Percentiles rank a stretch among this genome's conserved stretches.
These are phyloP conservation scores for Astraeus odoratus DNA, from an alignment of 768 basidiomycete genomes.

Conservation along the genomic window DNA sequence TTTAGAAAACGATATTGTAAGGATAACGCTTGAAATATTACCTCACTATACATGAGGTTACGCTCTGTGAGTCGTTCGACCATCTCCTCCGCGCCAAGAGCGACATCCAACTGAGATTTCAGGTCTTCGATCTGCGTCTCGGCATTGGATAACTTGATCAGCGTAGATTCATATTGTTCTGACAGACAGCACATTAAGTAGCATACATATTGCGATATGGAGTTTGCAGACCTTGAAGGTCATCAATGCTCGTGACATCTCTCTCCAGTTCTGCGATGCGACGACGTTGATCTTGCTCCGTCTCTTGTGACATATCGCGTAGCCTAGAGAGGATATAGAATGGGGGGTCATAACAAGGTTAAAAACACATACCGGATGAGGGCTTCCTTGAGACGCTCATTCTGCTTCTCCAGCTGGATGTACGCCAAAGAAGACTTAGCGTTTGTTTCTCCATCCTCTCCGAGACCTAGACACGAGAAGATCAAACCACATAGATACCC, in stretches of 20 bases:
- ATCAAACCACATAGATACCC: slow-evolving; percentile 4
- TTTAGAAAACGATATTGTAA: background rate
- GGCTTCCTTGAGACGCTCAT: slow-evolving; percentile 92
- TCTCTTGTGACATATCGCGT: slow-evolving; percentile 83
- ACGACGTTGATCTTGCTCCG: slow-evolving; percentile 74
- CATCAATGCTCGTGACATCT: slow-evolving; percentile 70
- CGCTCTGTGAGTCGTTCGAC: slow-evolving; percentile 92
- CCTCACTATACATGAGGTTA: slow-evolving; percentile 88
- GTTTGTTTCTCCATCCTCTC: slow-evolving; percentile 25
- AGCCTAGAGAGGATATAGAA: slow-evolving; percentile 39
- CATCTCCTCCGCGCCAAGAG: slow-evolving; percentile 93
- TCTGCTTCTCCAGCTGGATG: slow-evolving; percentile 93
- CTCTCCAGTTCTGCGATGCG: slow-evolving; percentile 87
- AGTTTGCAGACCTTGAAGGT: slow-evolving; percentile 59
- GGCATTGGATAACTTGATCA: slow-evolving; percentile 80
- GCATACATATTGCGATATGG: background rate
- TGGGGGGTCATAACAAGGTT: background rate
- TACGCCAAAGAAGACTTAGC: slow-evolving; percentile 58
- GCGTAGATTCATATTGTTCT: slow-evolving; percentile 76
- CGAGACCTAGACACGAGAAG: slow-evolving; percentile 9
- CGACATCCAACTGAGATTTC: slow-evolving; percentile 91
- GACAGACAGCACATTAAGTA: slow-evolving; percentile 5
- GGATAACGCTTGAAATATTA: slow-evolving; percentile 22
- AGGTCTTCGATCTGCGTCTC: slow-evolving; percentile 91
- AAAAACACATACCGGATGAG: slow-evolving; percentile 55